A percentile compares a stretch with the other conserved stretches of the same genome.
phyloP scores from a whole-genome alignment of 495 filamentous ascomycete species.

The Podospora tetraspora region DNA sequence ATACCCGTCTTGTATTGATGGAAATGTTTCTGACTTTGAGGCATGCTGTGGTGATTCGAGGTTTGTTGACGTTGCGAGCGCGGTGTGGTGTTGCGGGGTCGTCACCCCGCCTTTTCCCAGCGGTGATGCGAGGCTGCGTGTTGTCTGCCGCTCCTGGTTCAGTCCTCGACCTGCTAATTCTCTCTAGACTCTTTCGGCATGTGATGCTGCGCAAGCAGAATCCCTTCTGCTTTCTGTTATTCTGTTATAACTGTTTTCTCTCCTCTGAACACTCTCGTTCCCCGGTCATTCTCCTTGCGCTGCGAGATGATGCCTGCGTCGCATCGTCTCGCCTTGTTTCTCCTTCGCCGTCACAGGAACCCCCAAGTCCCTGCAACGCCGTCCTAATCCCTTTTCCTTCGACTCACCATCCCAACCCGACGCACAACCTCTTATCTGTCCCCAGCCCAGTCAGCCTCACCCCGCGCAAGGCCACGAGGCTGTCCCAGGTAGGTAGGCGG shows the following conservation, averaged over 20 bases:
- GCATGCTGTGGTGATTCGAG: background rate
- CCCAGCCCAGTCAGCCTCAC: background rate
- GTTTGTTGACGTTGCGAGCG: background rate
- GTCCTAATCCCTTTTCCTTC: background rate
- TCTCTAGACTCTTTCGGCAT: background rate
- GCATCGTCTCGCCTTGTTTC: background rate
- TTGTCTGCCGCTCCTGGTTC: background rate
- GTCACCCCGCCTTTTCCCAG: background rate
- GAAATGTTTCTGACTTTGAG: constrained; percentile 11
- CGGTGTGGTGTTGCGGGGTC: background rate
- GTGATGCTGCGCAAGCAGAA: background rate
- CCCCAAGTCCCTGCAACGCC: background rate
- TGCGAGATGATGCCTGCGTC: background rate
- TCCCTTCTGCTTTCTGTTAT: background rate
- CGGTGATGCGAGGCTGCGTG: background rate
- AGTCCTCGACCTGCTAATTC: background rate
- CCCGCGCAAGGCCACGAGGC: background rate
- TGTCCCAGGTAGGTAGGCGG: background rate
- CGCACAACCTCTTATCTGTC: background rate
- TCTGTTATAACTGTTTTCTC: background rate
- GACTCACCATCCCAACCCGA: background rate
- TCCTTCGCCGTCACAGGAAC: background rate
- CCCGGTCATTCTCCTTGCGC: background rate
- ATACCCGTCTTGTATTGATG: constrained; percentile 18
- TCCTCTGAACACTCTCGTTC: background rate